Base-by-base conservation (phyloP, 2,329 filamentous ascomycete species). In the Botrytis tulipae region DNA sequence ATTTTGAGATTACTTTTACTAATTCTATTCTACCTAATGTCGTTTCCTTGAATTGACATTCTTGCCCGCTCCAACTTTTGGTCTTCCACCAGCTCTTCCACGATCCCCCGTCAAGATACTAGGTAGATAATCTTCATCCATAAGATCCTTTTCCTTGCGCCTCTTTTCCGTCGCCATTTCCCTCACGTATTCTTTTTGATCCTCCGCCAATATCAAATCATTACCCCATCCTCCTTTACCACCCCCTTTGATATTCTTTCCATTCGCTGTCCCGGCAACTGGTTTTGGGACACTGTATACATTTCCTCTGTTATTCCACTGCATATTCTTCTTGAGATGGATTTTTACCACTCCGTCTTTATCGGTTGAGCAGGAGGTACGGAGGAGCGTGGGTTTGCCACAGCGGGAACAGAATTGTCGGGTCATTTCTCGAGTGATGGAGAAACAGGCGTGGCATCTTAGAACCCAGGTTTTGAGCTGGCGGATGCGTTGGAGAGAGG, bases 41-140 rank as follows among this genome's bases (percentile, higher is more conserved):
- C 88, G 85, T 84, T 91, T 92, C 82, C 86, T 92, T 51, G 93
- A 91, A 83, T 99, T 99, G 70, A 98, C 89, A 80, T 92, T 94
- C 80, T 90, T 89, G 14, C 96, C 96, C 18, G 93, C 94, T 14
- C 96, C 96, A 18, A 98, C 90, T 80, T 89, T 92, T 74, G 93
- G 89, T 82, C 89, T 91, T 0, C 92, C 92, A 3, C 89, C 88
- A 7, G 83, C 84, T 63, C 87, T 88, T 12, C 85, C 87, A 77
- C 95, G 86, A 79, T 95, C 90, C 0, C 96, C 96, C 0, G 90
- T 96, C 80, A 99, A 81, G 66, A 99, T 93, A 48, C 89, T 87
- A 0, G 96, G 96, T 76, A 98, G 83, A 81, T 95, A 97, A 83
- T 99, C 95, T 80, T 97, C 91, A 80, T 98, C 95, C 95, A 98